Base-by-base conservation (phyloP, 306 rosid genomes). In the Fagus sylvatica region DNA sequence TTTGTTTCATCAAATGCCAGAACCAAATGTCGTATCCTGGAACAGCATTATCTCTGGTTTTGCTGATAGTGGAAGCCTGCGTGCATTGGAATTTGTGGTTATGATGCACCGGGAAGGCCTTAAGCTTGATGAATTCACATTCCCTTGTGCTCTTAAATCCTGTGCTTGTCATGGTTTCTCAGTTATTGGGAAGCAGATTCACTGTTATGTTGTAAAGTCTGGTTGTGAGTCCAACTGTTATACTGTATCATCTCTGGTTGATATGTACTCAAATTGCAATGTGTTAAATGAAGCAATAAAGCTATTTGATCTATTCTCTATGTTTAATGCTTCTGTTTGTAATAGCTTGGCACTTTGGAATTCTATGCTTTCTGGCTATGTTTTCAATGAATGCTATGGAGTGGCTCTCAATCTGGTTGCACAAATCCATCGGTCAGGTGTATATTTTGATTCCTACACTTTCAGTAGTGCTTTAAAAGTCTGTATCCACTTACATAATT, bases 31-130 rank as follows among this genome's bases (percentile, higher is more conserved):
- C 72, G 84, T 84, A 12, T 85, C 97, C 75, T 94, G 97, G 97
- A 94, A 94, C 75, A 94, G 89, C 79, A 79, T 94, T 39, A 49
- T 94, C 83, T 82, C 95, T 68, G 97, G 98, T 80, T 88, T 92
- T 43, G 86, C 87, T 17, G 82, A 80, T 70, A 81, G 69, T 73
- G 88, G 73, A 67, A 84, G 88, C 53, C 60, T 39, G 6, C 82
- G 7, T 33, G 86, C 92, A 12, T 79, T 90, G 76, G 90, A 85
- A 32, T 90, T 85, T 75, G 80, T 79, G 74, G 74, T 89, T 77
- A 12, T 57, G 84, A 90, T 94, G 97, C 97, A 90, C 32, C 12
- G 32, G 67, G 70, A 80, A 57, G 89, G 95, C 53, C 70, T 92
- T 75, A 85, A 85, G 73, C 88, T 86, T 51, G 95, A 94, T 72